Evolutionary conservation across 2,329 filamentous ascomycete species (phyloP), one percentile per base, ranked within the genome.

Genomic region (Calonectria pauciramosa): DNA sequence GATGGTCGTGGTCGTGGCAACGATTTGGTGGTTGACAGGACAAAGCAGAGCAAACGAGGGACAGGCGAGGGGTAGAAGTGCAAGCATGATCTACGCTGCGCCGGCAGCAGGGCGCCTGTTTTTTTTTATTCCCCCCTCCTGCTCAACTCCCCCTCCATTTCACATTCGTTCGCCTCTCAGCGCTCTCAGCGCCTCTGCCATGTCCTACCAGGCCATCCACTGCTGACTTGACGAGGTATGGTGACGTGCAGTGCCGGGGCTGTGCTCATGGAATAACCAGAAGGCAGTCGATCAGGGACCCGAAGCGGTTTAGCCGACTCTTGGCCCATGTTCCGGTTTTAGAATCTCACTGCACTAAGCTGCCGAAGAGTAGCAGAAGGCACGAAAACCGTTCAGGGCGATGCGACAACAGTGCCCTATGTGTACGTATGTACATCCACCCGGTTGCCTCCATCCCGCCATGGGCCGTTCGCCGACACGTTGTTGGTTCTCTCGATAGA

Each of bases 191-290:
- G 56, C 56, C 36, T 63, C 56, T 63, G 13, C 56, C 34, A 23
- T 63, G 32, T 63, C 56, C 56, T 47, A 20, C 60, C 38, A 41
- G 18, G 38, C 16, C 38, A 4, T 18, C 54, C 54, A 49, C 51
- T 73, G 75, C 77, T 77, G 78, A 79, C 72, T 78, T 70, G 47
- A 75, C 76, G 75, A 80, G 70, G 73, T 54, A 64, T 66, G 73
- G 79, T 81, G 79, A 81, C 79, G 79, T 81, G 80, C 76, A 78
- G 72, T 77, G 32, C 77, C 49, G 78, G 78, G 79, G 79, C 79
- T 76, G 78, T 81, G 79, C 79, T 80, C 74, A 73, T 73, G 74
- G 56, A 63, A 36, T 34, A 41, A 26, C 34, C 76, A 70, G 67
- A 71, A 65, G 67, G 67, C 18, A 54, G 67, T 44, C 70, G 66